Conservation (phyloP, 192 early-diverging fungal species). For the Spizellomyces punctatus region DNA sequence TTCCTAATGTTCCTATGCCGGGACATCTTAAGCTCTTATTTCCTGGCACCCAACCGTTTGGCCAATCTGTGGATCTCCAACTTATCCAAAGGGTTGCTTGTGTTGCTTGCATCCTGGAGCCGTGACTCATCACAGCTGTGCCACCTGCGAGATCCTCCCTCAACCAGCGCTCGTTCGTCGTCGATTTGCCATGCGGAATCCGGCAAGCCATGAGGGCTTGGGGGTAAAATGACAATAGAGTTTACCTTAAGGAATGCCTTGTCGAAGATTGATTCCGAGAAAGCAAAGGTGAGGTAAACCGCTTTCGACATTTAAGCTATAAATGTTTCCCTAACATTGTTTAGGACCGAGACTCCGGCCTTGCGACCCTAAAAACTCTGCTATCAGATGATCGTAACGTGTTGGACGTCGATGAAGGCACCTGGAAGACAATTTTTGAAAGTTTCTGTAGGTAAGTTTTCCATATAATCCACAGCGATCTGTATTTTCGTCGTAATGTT, state of each 20-base stretch:
- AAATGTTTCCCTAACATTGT: neutral
- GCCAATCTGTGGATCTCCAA: neutral
- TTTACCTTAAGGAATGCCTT: neutral
- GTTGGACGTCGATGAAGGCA: neutral
- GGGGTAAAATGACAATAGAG: slow-evolving; percentile 1
- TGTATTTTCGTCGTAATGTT: neutral
- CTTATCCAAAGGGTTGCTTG: too few relatives aligned
- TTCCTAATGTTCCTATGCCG: slow-evolving; percentile 55
- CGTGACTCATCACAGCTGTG: too few relatives aligned
- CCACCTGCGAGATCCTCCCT: too few relatives aligned
- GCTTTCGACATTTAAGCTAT: too few relatives aligned
- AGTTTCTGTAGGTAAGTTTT: neutral
- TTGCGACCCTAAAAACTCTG: slow-evolving; percentile 4
- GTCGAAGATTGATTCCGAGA: neutral
- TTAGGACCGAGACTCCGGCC: slow-evolving; percentile 11
- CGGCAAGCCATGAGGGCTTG: too few relatives aligned
- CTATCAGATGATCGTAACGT: slow-evolving; percentile 14
- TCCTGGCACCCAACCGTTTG: slow-evolving; percentile 2
- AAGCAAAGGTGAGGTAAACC: neutral
- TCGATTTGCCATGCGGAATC: too few relatives aligned
- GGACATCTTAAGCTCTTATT: slow-evolving; percentile 32
- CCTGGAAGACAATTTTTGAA: slow-evolving; percentile 15
- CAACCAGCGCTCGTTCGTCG: too few relatives aligned
- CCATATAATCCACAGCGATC: too few relatives aligned
- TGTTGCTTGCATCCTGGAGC: too few relatives aligned